A percentile compares a stretch with the other conserved stretches of the same genome.
These are phyloP conservation scores for Cyberlindnera mrakii DNA, from an alignment of 805 yeast genomes.

Conservation along the genomic window DNA sequence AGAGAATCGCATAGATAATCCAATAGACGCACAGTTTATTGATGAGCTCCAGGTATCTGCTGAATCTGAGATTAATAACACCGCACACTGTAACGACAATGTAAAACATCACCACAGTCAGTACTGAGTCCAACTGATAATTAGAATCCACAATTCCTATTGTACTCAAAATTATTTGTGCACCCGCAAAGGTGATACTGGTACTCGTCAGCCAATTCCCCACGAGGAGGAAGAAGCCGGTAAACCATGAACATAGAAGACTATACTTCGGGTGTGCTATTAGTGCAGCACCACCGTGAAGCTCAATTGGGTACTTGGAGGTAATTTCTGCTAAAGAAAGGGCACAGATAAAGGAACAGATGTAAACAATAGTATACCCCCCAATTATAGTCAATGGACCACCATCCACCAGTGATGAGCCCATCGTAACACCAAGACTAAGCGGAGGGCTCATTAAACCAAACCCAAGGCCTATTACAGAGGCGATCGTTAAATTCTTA, in stretches of 20 bases:
- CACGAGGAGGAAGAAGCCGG: conserved; percentile 68
- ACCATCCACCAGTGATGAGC: conserved; percentile 68
- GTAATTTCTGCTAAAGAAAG: conserved; percentile 72
- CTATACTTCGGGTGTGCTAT: conserved; percentile 54
- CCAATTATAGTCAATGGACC: conserved; percentile 70
- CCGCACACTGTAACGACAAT: conserved; percentile 54
- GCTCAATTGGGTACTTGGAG: conserved; percentile 70
- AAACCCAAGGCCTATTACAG: conserved; percentile 74
- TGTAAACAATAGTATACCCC: conserved; percentile 66
- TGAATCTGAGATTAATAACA: conserved; percentile 54
- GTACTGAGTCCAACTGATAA: conserved; percentile 49
- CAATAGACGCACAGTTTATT: conserved; percentile 67
- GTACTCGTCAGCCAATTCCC: conserved; percentile 79
- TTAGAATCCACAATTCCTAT: conserved; percentile 55
- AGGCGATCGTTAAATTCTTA: conserved; percentile 59
- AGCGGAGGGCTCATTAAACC: conserved; percentile 79
- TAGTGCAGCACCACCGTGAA: conserved; percentile 72
- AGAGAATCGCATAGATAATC: conserved; percentile 65
- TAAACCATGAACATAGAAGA: conserved; percentile 62
- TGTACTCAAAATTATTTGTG: conserved; percentile 64
- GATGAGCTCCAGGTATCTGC: conserved; percentile 54
- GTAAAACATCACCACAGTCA: conserved; percentile 53
- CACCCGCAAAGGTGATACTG: conserved; percentile 68
- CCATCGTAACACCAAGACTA: conserved; percentile 68
- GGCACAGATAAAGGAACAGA: conserved; percentile 60